Conservation (phyloP, 148 eudicot genomes). For the Chenopodium quinoa region DNA sequence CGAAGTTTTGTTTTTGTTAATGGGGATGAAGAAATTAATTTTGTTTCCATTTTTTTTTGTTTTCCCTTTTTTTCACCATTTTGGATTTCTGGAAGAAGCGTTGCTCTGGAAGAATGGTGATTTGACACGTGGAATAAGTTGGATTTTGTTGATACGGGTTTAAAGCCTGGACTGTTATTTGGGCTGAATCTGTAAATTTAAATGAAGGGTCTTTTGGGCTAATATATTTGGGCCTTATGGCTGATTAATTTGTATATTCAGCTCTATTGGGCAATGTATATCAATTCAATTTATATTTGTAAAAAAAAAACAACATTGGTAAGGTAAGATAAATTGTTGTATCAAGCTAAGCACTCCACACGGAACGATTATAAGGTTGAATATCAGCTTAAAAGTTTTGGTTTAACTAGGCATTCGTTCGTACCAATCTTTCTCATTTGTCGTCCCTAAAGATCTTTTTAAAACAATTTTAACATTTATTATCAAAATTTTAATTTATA, state of each 20-base stretch:
- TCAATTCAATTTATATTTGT: too few relatives aligned
- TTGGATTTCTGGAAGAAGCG: not conserved
- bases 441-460: too few relatives aligned
- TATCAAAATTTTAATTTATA: too few relatives aligned
- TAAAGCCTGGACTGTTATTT: not conserved
- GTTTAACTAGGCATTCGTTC: too few relatives aligned
- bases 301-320: too few relatives aligned
- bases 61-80: not conserved
- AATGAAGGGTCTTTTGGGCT: too few relatives aligned
- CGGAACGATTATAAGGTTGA: too few relatives aligned
- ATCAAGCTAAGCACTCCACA: too few relatives aligned
- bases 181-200: not conserved
- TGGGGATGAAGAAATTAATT: not conserved
- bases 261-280: not conserved
- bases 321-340: too few relatives aligned
- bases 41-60: not conserved
- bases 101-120: not conserved
- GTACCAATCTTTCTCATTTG: too few relatives aligned
- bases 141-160: not conserved
- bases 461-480: too few relatives aligned
- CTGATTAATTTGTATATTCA: not conserved
- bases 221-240: not conserved
- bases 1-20: not conserved
- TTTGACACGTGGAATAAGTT: conserved; percentile 3
- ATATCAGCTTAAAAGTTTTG: too few relatives aligned